A percentile compares a stretch with the other conserved stretches of the same genome.
Conservation (phyloP, 805 yeast species). For the Scheffersomyces ergatensis region DNA sequence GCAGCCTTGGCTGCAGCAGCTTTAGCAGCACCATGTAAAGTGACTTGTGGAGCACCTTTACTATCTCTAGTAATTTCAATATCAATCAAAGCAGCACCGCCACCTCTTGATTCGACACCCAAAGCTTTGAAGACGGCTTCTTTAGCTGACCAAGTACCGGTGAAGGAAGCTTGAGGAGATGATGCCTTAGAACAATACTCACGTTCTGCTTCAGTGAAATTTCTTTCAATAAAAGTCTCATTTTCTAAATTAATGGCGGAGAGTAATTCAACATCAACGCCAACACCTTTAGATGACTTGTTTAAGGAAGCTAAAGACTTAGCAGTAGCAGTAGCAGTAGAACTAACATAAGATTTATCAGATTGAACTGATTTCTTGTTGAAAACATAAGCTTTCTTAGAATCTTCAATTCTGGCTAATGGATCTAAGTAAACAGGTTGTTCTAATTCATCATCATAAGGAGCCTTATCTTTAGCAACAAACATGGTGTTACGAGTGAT, state of each 20-base stretch:
- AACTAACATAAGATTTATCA: constrained; percentile 39
- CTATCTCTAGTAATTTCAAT: constrained; percentile 78
- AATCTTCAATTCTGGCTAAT: constrained; percentile 68
- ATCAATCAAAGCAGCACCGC: constrained; percentile 89
- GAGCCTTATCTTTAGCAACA: constrained; percentile 90
- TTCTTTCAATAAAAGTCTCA: constrained; percentile 86
- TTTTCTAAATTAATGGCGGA: constrained; percentile 80
- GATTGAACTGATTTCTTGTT: constrained; percentile 51
- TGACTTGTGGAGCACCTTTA: constrained; percentile 82
- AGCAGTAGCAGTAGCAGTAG: constrained; percentile 58
- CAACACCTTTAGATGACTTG: constrained; percentile 68
- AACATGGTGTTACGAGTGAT: constrained; percentile 88
- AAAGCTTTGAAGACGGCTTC: constrained; percentile 98
- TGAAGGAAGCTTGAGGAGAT: constrained; percentile 81
- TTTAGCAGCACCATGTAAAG: constrained; percentile 72
- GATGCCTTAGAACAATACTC: constrained; percentile 74
- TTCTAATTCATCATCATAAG: constrained; percentile 87
- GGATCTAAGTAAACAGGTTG: constrained; percentile 93
- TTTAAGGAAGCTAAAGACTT: constrained; percentile 58
- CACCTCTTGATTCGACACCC: constrained; percentile 86
- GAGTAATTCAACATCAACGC: constrained; percentile 94
- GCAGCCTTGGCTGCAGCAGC: constrained; percentile 70
- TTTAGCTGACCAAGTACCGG: constrained; percentile 99
- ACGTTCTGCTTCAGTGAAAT: constrained; percentile 82
- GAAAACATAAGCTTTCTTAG: constrained; percentile 44